Conservation (phyloP, 192 early-diverging fungal species). For the Coemansia sp. region DNA sequence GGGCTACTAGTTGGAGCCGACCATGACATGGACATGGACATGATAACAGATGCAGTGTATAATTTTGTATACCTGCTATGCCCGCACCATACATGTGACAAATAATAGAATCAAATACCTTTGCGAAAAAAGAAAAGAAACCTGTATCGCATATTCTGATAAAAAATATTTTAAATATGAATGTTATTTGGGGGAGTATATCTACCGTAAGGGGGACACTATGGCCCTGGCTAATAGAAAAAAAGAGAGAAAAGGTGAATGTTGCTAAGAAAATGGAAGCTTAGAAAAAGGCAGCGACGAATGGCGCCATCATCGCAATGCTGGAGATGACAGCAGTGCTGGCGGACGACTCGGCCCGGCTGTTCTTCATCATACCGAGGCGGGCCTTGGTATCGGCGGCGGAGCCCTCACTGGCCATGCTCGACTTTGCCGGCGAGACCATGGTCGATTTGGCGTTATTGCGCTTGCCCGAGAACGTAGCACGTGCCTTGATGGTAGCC, state of each 20-base stretch:
- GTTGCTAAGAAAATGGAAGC: not conserved
- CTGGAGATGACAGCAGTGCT: constrained; percentile 10
- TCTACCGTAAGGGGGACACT: not conserved
- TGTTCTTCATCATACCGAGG: constrained; percentile 42
- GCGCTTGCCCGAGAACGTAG: constrained; percentile 8
- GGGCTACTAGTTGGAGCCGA: too few relatives aligned
- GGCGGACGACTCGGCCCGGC: constrained; percentile 22
- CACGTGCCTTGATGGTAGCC: constrained; percentile 17
- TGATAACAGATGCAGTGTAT: too few relatives aligned
- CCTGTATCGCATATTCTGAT: too few relatives aligned
- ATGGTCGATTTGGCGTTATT: constrained; percentile 7
- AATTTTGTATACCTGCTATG: too few relatives aligned
- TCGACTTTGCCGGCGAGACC: constrained; percentile 8
- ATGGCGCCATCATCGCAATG: constrained; percentile 19
- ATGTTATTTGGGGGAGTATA: too few relatives aligned
- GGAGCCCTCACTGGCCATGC: constrained; percentile 5
- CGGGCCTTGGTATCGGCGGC: constrained; percentile 8
- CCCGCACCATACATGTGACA: too few relatives aligned
- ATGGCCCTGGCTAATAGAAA: not conserved
- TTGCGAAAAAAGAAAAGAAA: too few relatives aligned
- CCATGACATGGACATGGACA: too few relatives aligned
- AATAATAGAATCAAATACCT: too few relatives aligned
- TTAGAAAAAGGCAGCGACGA: constrained; percentile 30
- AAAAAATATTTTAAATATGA: too few relatives aligned
- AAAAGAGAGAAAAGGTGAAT: not conserved